Evolutionary conservation across 768 basidiomycete genomes (phyloP), one percentile per base, ranked within the genome.

Genomic region (Psilocybe cubensis): DNA sequence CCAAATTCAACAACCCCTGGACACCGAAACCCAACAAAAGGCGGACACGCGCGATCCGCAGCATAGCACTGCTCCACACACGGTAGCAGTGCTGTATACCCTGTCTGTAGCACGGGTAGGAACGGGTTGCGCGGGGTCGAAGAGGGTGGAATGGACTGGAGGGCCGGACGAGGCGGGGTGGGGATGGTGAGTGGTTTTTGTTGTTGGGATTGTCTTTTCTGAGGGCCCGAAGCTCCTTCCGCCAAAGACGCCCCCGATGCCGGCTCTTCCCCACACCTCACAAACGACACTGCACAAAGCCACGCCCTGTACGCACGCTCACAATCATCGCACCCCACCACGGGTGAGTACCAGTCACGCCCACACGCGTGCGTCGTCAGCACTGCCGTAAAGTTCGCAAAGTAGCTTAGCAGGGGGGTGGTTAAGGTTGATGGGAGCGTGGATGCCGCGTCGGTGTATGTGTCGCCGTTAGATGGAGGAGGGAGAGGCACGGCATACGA

Each of bases 361-460:
- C 91, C 90, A 67, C 94, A 95, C 1, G 91, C 83, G 58, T 87
- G 84, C 3, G 88, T 89, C 28, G 82, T 79, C 8, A 96, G 83
- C 18, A 84, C 80, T 1, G 80, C 79, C 1, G 91, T 88, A 71
- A 95, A 93, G 72, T 92, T 92, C 47, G 84, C 71, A 60, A 95
- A 71, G 57, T 82, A 83, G 21, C 78, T 73, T 41, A 86, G 64
- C 41, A 93, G 78, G 6, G 82, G 80, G 10, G 68, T 65, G 18
- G 80, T 73, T n/a, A 91, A 66, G 20, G 61, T 55, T 3, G 66
- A 57, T 0, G 88, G 85, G 11, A 92, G 72, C 5, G 28, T n/a
- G 5, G 8, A 17, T 20, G 78, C 83, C 17, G 73, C 68, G 5
- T 42, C 42, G 24, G 29, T 49, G 28, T 79, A 84, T 11, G 73